A percentile compares a stretch with the other conserved stretches of the same genome.
Evolutionary conservation across 306 rosid species (phyloP).

Genomic region (Elaeagnus macrophylla): DNA sequence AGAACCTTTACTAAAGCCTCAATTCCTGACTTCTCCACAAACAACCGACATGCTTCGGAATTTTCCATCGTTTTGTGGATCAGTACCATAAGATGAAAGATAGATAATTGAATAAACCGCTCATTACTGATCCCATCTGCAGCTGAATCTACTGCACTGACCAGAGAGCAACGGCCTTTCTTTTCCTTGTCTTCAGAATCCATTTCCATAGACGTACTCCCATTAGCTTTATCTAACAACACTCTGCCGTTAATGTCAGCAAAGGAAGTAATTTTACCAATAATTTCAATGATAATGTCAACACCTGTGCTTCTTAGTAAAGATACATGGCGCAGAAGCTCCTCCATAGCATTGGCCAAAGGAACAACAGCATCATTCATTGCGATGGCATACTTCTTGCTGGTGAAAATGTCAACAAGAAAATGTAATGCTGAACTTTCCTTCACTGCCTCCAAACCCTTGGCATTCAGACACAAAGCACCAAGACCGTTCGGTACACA

Average conservation of each 20-base stretch:
- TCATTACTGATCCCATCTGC: constrained; percentile 61
- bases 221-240: constrained; percentile 52
- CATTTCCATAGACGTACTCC: constrained; percentile 72
- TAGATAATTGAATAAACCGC: constrained; percentile 61
- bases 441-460: constrained; percentile 80
- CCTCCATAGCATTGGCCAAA: constrained; percentile 88
- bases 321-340: constrained; percentile 85
- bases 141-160: constrained; percentile 39
- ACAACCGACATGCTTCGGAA: constrained; percentile 83
- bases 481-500: constrained; percentile 95
- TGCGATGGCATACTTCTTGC: constrained; percentile 65
- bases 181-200: constrained; percentile 64
- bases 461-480: constrained; percentile 89
- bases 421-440: constrained; percentile 60
- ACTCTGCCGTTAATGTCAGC: constrained; percentile 38
- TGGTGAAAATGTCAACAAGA: constrained; percentile 77
- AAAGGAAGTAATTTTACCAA: constrained; percentile 58
- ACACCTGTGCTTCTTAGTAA: constrained; percentile 80
- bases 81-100: constrained; percentile 87
- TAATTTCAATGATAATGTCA: constrained; percentile 74
- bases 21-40: constrained; percentile 91
- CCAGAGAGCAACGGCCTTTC: constrained; percentile 42
- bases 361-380: constrained; percentile 96
- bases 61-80: constrained; percentile 92
- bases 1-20: constrained; percentile 78